A percentile compares a stretch with the other conserved stretches of the same genome.
phyloP scores from a whole-genome alignment of 2,329 filamentous ascomycete species.

The Phoma herbarum region DNA sequence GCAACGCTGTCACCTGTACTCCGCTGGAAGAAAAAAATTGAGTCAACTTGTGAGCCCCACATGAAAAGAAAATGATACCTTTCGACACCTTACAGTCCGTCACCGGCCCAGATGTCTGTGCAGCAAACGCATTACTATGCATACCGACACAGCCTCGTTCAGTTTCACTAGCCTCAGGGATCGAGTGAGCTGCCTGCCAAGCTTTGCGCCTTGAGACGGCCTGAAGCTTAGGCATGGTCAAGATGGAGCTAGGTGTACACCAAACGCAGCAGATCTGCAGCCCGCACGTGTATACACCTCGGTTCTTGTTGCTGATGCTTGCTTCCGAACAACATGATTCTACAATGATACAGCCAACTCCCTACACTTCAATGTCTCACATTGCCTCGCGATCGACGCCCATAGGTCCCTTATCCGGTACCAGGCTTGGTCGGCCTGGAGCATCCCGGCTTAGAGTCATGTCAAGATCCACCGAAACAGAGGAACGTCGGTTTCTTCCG shows the following conservation, averaged over 20 bases:
- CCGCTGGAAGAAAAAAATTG: no score
- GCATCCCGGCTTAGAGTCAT: constrained; percentile 13
- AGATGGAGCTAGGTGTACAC: constrained; percentile 14
- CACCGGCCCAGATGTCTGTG: neutral
- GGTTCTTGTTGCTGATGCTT: constrained; percentile 6
- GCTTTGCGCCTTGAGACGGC: constrained; percentile 30
- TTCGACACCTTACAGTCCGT: neutral
- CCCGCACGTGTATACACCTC: constrained; percentile 5
- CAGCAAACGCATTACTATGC: constrained; percentile 1
- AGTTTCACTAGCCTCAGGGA: constrained; percentile 34
- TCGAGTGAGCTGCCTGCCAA: constrained; percentile 37
- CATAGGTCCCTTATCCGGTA: constrained; percentile 15
- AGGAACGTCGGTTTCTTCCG: constrained; percentile 26
- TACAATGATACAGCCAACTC: constrained; percentile 6
- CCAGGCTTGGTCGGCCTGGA: constrained; percentile 14
- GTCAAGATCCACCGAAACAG: constrained; percentile 29
- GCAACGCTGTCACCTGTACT: neutral
- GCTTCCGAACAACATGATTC: constrained; percentile 9
- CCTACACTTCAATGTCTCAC: constrained; percentile 27
- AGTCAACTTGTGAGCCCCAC: neutral
- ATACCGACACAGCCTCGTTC: constrained; percentile 26
- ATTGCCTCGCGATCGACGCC: constrained; percentile 7
- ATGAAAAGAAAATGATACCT: neutral
- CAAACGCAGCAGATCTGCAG: constrained; percentile 8
- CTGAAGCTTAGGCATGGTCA: constrained; percentile 32